Percentiles rank a stretch among this genome's conserved stretches.
phyloP scores from a whole-genome alignment of 345 rosid genomes.

The Linum lewisii region DNA sequence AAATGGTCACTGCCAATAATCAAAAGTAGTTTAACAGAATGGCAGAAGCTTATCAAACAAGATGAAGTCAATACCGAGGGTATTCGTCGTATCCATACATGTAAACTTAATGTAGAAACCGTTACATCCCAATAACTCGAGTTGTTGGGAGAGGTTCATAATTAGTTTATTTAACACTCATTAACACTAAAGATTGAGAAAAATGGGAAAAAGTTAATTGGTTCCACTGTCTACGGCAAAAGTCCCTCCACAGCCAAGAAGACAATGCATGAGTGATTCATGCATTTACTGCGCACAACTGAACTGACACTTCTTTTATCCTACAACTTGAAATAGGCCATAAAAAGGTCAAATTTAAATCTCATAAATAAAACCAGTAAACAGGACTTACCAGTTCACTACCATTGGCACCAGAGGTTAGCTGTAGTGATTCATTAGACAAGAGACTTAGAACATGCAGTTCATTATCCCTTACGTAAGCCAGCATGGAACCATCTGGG shows the following conservation, averaged over 20 bases:
- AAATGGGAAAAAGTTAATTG: background rate
- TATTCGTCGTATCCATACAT: too few species aligned
- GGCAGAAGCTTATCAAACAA: background rate
- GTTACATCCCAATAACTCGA: too few species aligned
- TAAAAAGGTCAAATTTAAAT: background rate
- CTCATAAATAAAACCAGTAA: background rate
- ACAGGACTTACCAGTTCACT: conserved; percentile 41
- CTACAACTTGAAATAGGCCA: background rate
- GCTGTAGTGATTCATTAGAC: conserved; percentile 43
- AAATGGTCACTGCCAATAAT: conserved; percentile 19
- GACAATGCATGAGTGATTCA: too few species aligned
- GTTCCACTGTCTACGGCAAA: background rate
- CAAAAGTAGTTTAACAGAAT: conserved; percentile 1
- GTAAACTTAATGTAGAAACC: too few species aligned
- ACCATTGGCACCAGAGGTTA: conserved; percentile 63
- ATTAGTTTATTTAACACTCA: too few species aligned
- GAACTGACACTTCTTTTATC: background rate
- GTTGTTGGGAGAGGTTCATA: too few species aligned
- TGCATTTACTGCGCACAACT: background rate
- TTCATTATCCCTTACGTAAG: conserved; percentile 61
- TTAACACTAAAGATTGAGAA: too few species aligned
- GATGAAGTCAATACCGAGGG: background rate
- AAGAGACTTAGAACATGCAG: conserved; percentile 58
- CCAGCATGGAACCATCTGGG: conserved; percentile 75
- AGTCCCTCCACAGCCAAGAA: too few species aligned